Evolutionary conservation across 805 yeast genomes (phyloP).

Genomic region (Cyberlindnera subsufficiens): DNA sequence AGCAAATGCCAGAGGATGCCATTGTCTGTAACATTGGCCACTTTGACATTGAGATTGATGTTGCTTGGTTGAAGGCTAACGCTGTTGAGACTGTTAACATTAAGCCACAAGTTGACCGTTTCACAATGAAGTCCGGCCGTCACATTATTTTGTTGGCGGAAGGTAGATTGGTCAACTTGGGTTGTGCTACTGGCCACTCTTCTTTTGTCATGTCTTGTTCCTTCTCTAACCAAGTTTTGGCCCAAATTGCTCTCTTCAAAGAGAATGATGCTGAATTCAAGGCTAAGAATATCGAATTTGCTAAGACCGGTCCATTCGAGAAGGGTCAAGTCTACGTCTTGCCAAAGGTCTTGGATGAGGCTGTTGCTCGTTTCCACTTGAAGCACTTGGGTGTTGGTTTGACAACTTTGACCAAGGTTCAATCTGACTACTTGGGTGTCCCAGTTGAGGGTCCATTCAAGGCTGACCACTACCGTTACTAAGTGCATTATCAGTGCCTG

Average conservation of each 20-base stretch:
- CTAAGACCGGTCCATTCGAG: conserved; percentile 85
- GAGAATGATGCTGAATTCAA: conserved; percentile 78
- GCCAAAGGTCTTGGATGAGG: conserved; percentile 98
- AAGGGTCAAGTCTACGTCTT: conserved; percentile 85
- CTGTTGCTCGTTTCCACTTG: conserved; percentile 96
- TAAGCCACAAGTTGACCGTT: conserved; percentile 99
- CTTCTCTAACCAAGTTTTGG: conserved; percentile 98
- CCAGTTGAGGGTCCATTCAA: conserved; percentile 95
- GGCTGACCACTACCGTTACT: conserved; percentile 97
- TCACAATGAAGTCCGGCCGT: conserved; percentile 79
- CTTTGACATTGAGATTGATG: conserved; percentile 98
- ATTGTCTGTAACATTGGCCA: conserved; percentile 99
- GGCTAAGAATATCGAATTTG: conserved; percentile 77
- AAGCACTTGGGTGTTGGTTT: conserved; percentile 89
- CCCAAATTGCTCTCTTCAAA: conserved; percentile 96
- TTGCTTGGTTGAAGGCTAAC: conserved; percentile 95
- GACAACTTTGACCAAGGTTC: conserved; percentile 67
- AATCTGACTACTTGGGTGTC: conserved; percentile 91
- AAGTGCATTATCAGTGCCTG: conserved; percentile 24
- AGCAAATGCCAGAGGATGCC: conserved; percentile 96
- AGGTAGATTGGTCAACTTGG: conserved; percentile 98
- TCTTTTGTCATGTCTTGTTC: conserved; percentile 99
- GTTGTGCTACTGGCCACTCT: conserved; percentile 99
- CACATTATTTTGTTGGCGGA: conserved; percentile 95
- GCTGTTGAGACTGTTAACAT: conserved; percentile 93